A percentile compares a stretch with the other conserved stretches of the same genome.
Evolutionary conservation across 2,329 filamentous ascomycete species (phyloP).

Genomic region (Fusarium sp.): DNA sequence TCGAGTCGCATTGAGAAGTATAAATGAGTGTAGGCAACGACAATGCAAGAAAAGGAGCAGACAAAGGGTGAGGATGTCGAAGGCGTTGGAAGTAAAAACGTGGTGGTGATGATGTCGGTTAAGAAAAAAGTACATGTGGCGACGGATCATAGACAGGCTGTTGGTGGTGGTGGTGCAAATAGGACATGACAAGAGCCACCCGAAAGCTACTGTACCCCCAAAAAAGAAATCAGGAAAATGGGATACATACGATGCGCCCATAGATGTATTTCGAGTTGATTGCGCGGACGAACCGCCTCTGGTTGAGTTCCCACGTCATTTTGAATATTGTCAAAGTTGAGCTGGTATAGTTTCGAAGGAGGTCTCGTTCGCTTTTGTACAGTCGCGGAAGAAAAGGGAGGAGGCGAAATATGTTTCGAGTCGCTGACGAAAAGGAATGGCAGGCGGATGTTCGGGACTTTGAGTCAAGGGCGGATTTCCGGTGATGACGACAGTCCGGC

Average conservation of each 20-base stretch:
- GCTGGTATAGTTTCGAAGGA: background rate
- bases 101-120: slow-evolving; percentile 11
- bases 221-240: background rate
- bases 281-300: slow-evolving; percentile 38
- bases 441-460: slow-evolving; percentile 9
- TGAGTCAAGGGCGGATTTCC: slow-evolving; percentile 24
- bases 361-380: background rate
- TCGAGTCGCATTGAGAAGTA: slow-evolving; percentile 29
- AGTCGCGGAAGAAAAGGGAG: background rate
- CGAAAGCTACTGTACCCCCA: background rate
- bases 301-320: slow-evolving; percentile 40
- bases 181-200: background rate
- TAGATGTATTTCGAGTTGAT: slow-evolving; percentile 42
- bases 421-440: slow-evolving; percentile 29
- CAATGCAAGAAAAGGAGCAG: background rate
- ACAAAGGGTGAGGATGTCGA: background rate
- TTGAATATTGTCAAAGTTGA: background rate
- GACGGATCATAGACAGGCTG: slow-evolving; percentile 37
- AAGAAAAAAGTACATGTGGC: slow-evolving; percentile 34
- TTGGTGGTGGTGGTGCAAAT: background rate
- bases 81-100: slow-evolving; percentile 6
- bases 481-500: slow-evolving; percentile 33
- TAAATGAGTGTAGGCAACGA: background rate
- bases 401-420: background rate
- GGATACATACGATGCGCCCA: slow-evolving; percentile 36